Base-by-base conservation (phyloP, 306 rosid species). In the Acmispon strigosus region DNA sequence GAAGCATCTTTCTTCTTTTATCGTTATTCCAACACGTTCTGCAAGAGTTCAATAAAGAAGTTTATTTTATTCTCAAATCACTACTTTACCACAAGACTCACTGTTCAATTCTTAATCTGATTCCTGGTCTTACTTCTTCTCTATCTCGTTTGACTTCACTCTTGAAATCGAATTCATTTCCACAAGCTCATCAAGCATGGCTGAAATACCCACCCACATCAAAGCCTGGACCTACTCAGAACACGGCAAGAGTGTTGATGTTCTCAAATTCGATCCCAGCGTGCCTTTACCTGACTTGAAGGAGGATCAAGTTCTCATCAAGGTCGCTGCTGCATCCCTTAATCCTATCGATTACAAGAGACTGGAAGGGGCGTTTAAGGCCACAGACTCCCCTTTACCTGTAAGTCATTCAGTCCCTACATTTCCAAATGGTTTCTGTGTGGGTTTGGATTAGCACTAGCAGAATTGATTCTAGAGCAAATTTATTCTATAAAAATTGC, bases 341-440 rank as follows among this genome's bases (percentile, higher is more conserved):
- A 89, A 89, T 45, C 96, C 90, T 0, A 22, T 87, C 50, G 96
- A 89, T 76, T 82, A 36, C 65, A 83, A 85, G 80, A 80, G 92
- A 59, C 60, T 72, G 69, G 66, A 47, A 10, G 92, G 89, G 5
- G 0, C 0, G 20, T 58, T 84, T 64, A 73, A 49, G 66, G 15
- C 72, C 75, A 11, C 29, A 0, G 82, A 83, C 36, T 70, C 75
- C 55, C 78, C 81, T 48, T 64, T 72, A 29, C 87, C 90, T 4
- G 91, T 84, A 49, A 78, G 70, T 1, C 52, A 22, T 52, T 69
- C 37, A 15, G 8, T 48, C 14, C 29, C 45, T 12, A 12, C 1
- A 1, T 43, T 43, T 11, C 47, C n/a, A 2, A 42, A 3, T 22
- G 2, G 27, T 3, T 22, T 22, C 3, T 3, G 27, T 22, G 27